These are phyloP conservation scores for Leccinum fibrillosum DNA, from an alignment of 768 basidiomycete genomes.

Conservation along the genomic window DNA sequence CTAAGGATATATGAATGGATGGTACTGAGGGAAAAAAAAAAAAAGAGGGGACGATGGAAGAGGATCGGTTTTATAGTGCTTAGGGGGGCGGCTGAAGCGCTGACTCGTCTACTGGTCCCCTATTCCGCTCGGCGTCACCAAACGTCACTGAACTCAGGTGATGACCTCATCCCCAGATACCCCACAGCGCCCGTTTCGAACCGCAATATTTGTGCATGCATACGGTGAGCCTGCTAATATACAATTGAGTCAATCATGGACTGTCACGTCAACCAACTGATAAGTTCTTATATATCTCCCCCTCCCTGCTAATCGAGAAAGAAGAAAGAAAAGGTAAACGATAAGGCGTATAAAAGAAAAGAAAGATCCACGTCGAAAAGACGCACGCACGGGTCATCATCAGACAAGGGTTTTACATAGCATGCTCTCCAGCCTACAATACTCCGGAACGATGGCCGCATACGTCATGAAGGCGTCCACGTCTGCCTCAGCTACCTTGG, in stretches of 20 bases:
- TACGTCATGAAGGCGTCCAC: constrained; percentile 83
- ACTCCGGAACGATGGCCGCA: constrained; percentile 83
- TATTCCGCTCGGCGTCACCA: not conserved
- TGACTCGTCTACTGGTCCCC: not conserved
- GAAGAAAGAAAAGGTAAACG: not conserved
- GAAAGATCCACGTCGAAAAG: not conserved
- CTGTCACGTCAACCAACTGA: not conserved
- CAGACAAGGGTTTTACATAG: constrained; percentile 59
- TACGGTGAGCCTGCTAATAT: constrained; percentile 14
- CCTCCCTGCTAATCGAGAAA: not conserved
- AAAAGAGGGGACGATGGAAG: not conserved
- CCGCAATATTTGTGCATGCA: not conserved
- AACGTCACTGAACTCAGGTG: not conserved
- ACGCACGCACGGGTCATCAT: not conserved
- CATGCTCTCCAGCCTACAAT: constrained; percentile 75
- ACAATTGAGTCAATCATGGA: constrained; percentile 3
- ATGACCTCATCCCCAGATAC: not conserved
- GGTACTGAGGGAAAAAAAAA: not conserved
- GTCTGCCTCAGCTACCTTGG: constrained; percentile 82
- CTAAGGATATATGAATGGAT: not conserved
- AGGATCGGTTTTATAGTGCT: not conserved
- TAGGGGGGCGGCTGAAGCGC: not conserved
- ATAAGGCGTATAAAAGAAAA: not conserved
- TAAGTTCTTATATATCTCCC: not conserved
- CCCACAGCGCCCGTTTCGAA: not conserved